A percentile compares a stretch with the other conserved stretches of the same genome.
Conservation (phyloP, 371 early-diverging fungal genomes). For the Mortierella sp. region DNA sequence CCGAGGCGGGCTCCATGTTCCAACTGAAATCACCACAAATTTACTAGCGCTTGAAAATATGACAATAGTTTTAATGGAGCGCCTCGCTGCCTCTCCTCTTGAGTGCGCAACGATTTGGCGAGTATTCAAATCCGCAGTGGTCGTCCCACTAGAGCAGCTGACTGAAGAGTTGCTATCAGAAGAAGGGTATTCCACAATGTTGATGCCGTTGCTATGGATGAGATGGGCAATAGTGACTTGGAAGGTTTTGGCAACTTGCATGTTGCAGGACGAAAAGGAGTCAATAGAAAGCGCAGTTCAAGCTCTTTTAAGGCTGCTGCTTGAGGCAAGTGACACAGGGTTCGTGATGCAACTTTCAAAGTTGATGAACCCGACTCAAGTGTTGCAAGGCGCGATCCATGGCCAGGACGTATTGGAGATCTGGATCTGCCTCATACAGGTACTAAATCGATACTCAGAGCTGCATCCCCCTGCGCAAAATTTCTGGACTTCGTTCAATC, state of each 20-base stretch:
- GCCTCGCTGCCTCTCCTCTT: not conserved
- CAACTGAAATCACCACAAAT: not conserved
- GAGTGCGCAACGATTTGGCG: constrained; percentile 7
- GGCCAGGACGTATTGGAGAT: constrained; percentile 32
- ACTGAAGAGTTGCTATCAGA: not conserved
- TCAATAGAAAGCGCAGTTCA: not conserved
- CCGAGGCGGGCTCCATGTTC: not conserved
- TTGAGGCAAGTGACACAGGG: constrained; percentile 9
- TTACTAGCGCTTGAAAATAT: constrained; percentile 17
- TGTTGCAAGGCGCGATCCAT: not conserved
- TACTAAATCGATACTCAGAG: constrained; percentile 14
- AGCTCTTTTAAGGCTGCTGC: constrained; percentile 11
- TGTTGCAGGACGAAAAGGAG: not conserved
- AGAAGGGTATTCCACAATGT: not conserved
- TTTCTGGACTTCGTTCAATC: constrained; percentile 44
- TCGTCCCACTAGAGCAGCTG: constrained; percentile 3
- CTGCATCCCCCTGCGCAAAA: not conserved
- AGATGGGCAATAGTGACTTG: constrained; percentile 31
- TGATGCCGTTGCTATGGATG: constrained; percentile 14
- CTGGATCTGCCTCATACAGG: constrained; percentile 44
- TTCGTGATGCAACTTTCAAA: constrained; percentile 7
- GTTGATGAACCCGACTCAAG: not conserved
- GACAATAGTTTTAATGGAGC: constrained; percentile 20
- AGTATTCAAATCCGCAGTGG: constrained; percentile 6
- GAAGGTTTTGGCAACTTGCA: constrained; percentile 11